Evolutionary conservation across 208 protist species (phyloP).

Genomic region (Trypanosoma cruzi): DNA sequence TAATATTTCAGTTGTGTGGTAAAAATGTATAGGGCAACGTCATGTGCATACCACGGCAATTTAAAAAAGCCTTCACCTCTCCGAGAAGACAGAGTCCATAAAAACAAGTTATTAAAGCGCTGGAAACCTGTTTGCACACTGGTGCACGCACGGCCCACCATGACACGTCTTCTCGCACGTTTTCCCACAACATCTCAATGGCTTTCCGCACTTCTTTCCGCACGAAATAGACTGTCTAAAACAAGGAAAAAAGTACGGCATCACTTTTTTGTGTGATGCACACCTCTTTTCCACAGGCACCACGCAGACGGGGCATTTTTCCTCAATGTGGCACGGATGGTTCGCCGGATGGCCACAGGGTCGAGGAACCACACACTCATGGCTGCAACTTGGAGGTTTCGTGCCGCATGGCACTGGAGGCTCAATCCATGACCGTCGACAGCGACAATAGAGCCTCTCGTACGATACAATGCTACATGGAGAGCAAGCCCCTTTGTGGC

Average conservation of each 20-base stretch:
- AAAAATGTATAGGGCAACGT: no score
- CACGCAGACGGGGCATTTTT: slow-evolving; percentile 75
- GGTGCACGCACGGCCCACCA: slow-evolving; percentile 66
- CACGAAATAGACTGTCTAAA: slow-evolving; percentile 62
- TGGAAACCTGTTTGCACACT: slow-evolving; percentile 44
- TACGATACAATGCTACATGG: slow-evolving; percentile 73
- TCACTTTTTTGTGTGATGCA: slow-evolving; percentile 65
- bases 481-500: slow-evolving; percentile 81
- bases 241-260: slow-evolving; percentile 79
- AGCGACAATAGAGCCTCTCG: slow-evolving; percentile 88
- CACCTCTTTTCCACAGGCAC: slow-evolving; percentile 85
- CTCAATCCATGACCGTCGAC: slow-evolving; percentile 76
- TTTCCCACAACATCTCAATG: slow-evolving; percentile 71
- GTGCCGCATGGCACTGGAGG: slow-evolving; percentile 93
- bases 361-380: slow-evolving; percentile 76
- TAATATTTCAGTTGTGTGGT: no score
- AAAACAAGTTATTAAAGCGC: slow-evolving; percentile 12
- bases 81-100: no score
- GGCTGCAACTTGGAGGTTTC: slow-evolving; percentile 71
- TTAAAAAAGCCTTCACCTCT: no score
- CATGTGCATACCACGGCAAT: no score
- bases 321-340: slow-evolving; percentile 77
- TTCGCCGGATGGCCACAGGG: slow-evolving; percentile 87
- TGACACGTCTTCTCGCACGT: slow-evolving; percentile 77
- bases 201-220: slow-evolving; percentile 75